Base-by-base conservation (phyloP, 2,329 filamentous ascomycete species). In the Xylaria sp. region DNA sequence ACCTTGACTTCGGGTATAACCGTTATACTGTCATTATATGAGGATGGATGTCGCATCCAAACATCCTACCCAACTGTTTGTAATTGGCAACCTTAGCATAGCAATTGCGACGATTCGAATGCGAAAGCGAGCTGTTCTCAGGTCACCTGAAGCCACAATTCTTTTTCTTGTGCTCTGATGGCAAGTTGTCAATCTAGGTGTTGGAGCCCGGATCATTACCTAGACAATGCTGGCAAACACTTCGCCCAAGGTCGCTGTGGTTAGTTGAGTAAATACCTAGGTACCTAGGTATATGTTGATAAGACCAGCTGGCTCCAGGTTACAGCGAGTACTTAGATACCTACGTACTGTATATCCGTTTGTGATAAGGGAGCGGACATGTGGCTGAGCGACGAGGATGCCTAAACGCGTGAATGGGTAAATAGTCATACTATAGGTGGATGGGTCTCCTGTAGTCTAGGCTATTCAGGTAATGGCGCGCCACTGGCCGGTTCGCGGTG, bases 351-450 rank as follows among this genome's bases (percentile, higher is more conserved):
- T 4, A 38, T 5, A 17, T 38, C 2, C 17, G 4, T 17, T 5
- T 38, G 31, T 15, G 23, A 17, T 25, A 27, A 29, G 15, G n/a
- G 10, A 27, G 23, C 33, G 13, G n/a, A 5, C 40, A 21, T 54
- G 52, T 61, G 54, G 54, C 48, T 61, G 54, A 58, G 44, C 13
- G 9, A 31, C 17, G 31, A 15, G 10, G 29, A 37, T 52, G 54
- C 48, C 48, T 54, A 44, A 58, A 58, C 59, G 59, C 59, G 54
- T 58, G 37, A 57, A 61, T n/a, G n/a, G n/a, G n/a, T n/a, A n/a
- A n/a, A n/a, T n/a, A n/a, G n/a, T n/a, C n/a, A n/a, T n/a, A n/a
- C n/a, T n/a, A n/a, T n/a, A n/a, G n/a, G n/a, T n/a, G n/a, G n/a
- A n/a, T n/a, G n/a, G n/a, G n/a, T n/a, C n/a, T n/a, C n/a, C n/a